phyloP scores from a whole-genome alignment of 257 asterid species.

The Penstemon barbatus region DNA sequence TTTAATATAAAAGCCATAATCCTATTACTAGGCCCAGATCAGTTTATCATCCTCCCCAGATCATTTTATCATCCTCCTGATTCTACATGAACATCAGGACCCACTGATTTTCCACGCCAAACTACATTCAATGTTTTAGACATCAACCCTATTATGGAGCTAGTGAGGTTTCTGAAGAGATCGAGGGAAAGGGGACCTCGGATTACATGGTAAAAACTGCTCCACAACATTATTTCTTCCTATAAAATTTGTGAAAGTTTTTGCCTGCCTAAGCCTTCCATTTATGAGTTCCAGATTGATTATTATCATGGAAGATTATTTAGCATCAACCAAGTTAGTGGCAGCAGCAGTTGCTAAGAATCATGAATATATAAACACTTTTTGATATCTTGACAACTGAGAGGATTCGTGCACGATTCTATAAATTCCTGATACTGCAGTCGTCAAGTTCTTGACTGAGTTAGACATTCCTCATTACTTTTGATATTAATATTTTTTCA shows the following conservation, averaged over 20 bases:
- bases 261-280: too few species aligned
- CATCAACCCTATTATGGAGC: not conserved
- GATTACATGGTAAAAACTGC: not conserved
- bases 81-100: not conserved
- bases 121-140: not conserved
- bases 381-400: not conserved
- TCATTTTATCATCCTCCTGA: not conserved
- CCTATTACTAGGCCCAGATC: not conserved
- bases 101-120: not conserved
- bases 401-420: not conserved
- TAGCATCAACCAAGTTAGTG: too few species aligned
- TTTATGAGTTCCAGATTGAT: too few species aligned
- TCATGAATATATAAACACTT: not conserved
- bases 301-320: too few species aligned
- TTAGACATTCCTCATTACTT: not conserved
- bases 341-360: too few species aligned
- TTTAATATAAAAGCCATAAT: not conserved
- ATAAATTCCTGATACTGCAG: too few species aligned
- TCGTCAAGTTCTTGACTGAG: too few species aligned
- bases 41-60: not conserved
- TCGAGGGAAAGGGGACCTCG: not conserved
- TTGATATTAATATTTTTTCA: not conserved
- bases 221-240: not conserved
- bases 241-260: not conserved
- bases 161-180: too few species aligned